phyloP scores from a whole-genome alignment of 1,284 basidiomycete species.

The Cystobasidium pallidum region DNA sequence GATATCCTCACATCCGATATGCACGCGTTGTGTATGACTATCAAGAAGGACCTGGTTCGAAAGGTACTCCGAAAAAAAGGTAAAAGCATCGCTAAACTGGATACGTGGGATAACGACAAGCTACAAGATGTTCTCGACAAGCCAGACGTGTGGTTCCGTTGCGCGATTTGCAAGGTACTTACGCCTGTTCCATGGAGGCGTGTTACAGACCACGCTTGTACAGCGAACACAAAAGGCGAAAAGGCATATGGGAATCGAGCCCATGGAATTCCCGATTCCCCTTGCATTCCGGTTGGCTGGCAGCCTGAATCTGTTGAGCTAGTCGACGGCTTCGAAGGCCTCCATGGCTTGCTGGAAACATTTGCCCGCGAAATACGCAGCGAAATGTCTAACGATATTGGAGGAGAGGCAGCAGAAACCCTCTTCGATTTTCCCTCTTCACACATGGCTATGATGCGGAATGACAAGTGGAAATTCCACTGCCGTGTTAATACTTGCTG shows the following conservation, averaged over 20 bases:
- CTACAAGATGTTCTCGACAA: conserved; percentile 10
- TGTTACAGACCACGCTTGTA: not conserved
- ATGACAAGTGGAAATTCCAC: not conserved
- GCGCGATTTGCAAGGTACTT: not conserved
- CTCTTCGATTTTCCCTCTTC: conserved; percentile 10
- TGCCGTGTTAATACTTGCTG: not conserved
- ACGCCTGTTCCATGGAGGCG: not conserved
- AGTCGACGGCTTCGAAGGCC: not conserved
- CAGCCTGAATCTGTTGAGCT: conserved; percentile 2
- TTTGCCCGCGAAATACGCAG: not conserved
- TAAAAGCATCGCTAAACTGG: not conserved
- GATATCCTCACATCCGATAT: not conserved
- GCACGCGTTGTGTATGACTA: not conserved
- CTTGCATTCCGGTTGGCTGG: conserved; percentile 12
- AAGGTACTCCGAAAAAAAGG: not conserved
- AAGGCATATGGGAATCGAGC: not conserved
- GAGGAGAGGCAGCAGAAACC: too few relatives aligned
- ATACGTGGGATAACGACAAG: not conserved
- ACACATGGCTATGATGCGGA: not conserved
- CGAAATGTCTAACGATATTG: too few relatives aligned
- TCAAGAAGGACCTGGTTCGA: conserved; percentile 11
- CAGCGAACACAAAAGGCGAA: conserved; percentile 11
- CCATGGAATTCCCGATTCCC: not conserved
- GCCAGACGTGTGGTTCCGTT: conserved; percentile 3
- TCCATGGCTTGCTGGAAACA: not conserved